These are phyloP conservation scores for Phytophthora foliorum DNA, from an alignment of 352 stramenopile genomes.

Conservation along the genomic window DNA sequence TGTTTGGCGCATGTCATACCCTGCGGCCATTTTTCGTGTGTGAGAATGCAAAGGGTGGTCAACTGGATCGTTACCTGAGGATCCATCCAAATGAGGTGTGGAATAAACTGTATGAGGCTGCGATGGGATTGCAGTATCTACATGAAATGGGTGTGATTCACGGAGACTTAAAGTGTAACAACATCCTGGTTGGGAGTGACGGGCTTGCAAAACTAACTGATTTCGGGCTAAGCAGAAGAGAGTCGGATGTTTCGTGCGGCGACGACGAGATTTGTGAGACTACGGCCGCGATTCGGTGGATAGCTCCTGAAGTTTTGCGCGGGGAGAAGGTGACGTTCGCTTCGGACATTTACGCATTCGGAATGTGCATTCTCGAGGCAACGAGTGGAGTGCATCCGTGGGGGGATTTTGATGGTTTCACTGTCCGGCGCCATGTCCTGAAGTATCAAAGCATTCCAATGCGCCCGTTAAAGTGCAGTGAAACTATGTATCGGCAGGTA, in stretches of 20 bases:
- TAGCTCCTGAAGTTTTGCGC: background rate
- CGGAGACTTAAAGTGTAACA: constrained; percentile 8
- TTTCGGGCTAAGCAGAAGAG: background rate
- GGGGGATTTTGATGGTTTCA: no score
- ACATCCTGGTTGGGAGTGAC: constrained; percentile 10
- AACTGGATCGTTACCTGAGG: constrained; percentile 7
- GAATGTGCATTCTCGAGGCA: background rate
- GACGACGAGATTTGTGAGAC: background rate
- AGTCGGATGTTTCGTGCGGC: background rate
- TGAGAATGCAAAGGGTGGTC: constrained; percentile 13
- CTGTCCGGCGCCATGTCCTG: background rate
- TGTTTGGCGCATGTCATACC: constrained; percentile 15
- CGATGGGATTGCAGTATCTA: constrained; percentile 11
- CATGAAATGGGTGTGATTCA: constrained; percentile 9
- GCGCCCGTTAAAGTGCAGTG: background rate
- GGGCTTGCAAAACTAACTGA: background rate
- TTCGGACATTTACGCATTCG: constrained; percentile 1
- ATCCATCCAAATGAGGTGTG: constrained; percentile 6
- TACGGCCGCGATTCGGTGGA: background rate
- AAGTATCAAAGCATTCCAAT: background rate
- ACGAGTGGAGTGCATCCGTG: background rate
- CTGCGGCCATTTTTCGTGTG: constrained; percentile 18
- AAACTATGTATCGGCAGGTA: background rate
- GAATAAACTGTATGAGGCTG: constrained; percentile 20
- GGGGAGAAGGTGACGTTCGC: background rate